phyloP scores from a whole-genome alignment of 805 yeast species.

The Ogataea haglerorum region DNA sequence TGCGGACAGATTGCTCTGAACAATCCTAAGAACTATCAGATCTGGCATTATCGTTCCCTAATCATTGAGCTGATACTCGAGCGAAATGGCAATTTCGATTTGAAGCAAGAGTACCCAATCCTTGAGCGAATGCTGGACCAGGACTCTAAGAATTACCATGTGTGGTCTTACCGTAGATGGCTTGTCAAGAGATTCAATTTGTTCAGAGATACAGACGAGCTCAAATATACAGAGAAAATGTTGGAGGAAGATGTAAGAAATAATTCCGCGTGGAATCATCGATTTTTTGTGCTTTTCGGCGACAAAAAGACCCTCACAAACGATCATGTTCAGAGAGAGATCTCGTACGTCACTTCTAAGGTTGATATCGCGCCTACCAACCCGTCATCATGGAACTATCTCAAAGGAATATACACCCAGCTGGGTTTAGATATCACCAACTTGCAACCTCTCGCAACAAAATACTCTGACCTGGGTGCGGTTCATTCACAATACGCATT shows the following conservation, averaged over 20 bases:
- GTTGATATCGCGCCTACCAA: slow-evolving; percentile 73
- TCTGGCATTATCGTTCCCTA: slow-evolving; percentile 90
- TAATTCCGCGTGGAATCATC: slow-evolving; percentile 91
- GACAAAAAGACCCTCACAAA: slow-evolving; percentile 10
- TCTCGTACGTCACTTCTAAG: slow-evolving; percentile 45
- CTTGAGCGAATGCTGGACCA: slow-evolving; percentile 64
- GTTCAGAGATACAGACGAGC: slow-evolving; percentile 44
- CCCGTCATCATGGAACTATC: slow-evolving; percentile 82
- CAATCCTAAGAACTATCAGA: slow-evolving; percentile 89
- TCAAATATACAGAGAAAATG: slow-evolving; percentile 45
- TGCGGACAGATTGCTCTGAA: slow-evolving; percentile 68
- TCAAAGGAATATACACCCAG: slow-evolving; percentile 51
- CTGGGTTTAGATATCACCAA: slow-evolving; percentile 30
- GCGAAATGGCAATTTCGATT: slow-evolving; percentile 30
- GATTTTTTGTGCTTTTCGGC: slow-evolving; percentile 55
- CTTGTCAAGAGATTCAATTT: slow-evolving; percentile 54
- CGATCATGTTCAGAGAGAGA: slow-evolving; percentile 40
- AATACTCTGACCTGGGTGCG: slow-evolving; percentile 35
- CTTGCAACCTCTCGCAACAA: slow-evolving; percentile 43
- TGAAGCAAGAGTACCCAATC: slow-evolving; percentile 61
- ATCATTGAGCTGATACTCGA: slow-evolving; percentile 39
- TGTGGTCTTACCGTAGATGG: slow-evolving; percentile 94
- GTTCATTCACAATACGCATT: slow-evolving; percentile 56
- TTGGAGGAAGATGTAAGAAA: slow-evolving; percentile 69
- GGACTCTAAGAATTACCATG: slow-evolving; percentile 91